phyloP scores from a whole-genome alignment of 2,329 filamentous ascomycete genomes.

The Fusarium mexicanum region DNA sequence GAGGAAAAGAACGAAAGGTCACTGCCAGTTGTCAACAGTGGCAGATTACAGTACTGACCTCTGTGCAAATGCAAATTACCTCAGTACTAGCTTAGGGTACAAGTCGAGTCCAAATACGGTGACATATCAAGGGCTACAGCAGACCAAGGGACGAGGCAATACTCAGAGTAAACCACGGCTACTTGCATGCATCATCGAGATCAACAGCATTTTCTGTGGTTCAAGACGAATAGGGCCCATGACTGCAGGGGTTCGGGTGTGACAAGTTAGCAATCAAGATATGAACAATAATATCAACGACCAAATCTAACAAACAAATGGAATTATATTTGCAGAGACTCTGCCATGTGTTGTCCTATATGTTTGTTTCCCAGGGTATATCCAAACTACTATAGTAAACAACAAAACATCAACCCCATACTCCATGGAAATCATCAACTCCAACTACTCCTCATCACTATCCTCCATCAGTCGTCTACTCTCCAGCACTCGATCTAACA shows the following conservation, averaged over 20 bases:
- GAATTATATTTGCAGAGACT: neutral
- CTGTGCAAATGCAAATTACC: neutral
- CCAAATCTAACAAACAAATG: neutral
- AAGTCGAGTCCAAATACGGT: neutral
- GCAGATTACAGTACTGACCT: neutral
- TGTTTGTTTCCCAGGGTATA: constrained; percentile 15
- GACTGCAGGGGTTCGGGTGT: neutral
- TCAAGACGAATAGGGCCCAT: neutral
- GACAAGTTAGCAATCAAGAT: neutral
- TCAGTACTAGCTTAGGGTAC: neutral
- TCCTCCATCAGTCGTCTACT: neutral
- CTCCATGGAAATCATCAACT: neutral
- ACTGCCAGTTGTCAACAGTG: neutral
- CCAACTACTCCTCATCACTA: neutral
- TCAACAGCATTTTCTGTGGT: neutral
- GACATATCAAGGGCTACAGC: neutral
- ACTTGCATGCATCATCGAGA: neutral
- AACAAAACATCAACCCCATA: neutral
- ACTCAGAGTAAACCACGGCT: neutral
- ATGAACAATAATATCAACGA: neutral
- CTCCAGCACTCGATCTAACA: constrained; percentile 1
- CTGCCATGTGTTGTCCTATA: neutral
- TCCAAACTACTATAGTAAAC: neutral
- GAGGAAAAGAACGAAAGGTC: neutral
- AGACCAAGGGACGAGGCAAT: neutral